Base-by-base conservation (phyloP, 164 flowering plant species). In the Pachysandra terminalis region DNA sequence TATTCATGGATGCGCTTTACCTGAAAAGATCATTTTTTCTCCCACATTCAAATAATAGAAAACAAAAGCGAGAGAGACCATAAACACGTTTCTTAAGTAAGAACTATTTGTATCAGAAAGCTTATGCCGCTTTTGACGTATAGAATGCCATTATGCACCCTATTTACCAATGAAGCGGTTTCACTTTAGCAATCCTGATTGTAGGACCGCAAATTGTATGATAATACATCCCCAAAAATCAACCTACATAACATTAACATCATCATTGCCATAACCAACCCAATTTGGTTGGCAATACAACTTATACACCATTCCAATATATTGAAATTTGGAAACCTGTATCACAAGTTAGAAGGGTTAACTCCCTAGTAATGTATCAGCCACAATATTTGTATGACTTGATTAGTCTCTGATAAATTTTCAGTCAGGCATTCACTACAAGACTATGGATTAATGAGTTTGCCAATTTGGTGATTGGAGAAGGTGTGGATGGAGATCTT, bases 1-100 rank as follows among this genome's bases (percentile, higher is more conserved):
- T 94, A 94, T 71, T 94, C 98, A 70, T 94, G 98, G 58, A 94
- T 94, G 78, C 97, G 96, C 77, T 94, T 94, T 63, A 94, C 89
- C 98, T 94, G 84, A 73, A 79, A 67, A 65, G 28, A 49, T 57
- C 19, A 23, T 25, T 45, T 45, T 10, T 1, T 45, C 51, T 10
- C 14, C 14, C 51, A 15, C 10, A 5, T 10, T 40, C 45, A 45
- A 45, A 45, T 10, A 10, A 45, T 45, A 10, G 17, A 45, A 45
- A 45, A 15, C 14, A 45, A 45, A 45, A 45, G 37, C 37, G 3
- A 3, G 7, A 10, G 51, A 45, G 51, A 13, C 51, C 17, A 45
- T 15, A 10, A 13, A 15, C 16, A 45, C 17, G 4, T 45, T 45
- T 45, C 17, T 45, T 45, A 45, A 45, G 6, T 45, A 13, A 10